A percentile compares a stretch with the other conserved stretches of the same genome.
phyloP scores from a whole-genome alignment of 2,329 filamentous ascomycete genomes.

The Hypocreales sp. region DNA sequence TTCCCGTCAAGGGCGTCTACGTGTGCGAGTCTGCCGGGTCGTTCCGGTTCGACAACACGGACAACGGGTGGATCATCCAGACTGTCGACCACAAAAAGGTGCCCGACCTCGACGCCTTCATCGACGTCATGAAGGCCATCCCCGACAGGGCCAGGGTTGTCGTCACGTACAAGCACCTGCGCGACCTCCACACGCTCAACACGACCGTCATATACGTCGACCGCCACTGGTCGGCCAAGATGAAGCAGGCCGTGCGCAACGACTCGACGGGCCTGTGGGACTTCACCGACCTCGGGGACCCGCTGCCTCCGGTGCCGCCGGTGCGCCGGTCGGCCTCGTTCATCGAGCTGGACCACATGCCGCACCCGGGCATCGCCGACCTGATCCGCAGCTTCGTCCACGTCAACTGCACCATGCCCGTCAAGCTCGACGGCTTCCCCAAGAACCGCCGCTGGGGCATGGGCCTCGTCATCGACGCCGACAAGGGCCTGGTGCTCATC shows the following conservation, averaged over 20 bases:
- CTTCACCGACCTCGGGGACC: slow-evolving; percentile 70
- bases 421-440: slow-evolving; percentile 96
- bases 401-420: slow-evolving; percentile 79
- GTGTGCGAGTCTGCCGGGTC: slow-evolving; percentile 91
- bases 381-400: slow-evolving; percentile 91
- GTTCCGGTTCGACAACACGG: slow-evolving; percentile 82
- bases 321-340: slow-evolving; percentile 72
- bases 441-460: slow-evolving; percentile 90
- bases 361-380: slow-evolving; percentile 79
- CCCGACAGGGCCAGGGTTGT: slow-evolving; percentile 75
- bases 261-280: slow-evolving; percentile 88
- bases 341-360: slow-evolving; percentile 78
- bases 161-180: slow-evolving; percentile 87
- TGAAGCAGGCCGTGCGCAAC: slow-evolving; percentile 84
- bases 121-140: slow-evolving; percentile 78
- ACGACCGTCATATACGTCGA: slow-evolving; percentile 88
- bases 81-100: slow-evolving; percentile 86
- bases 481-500: slow-evolving; percentile 87
- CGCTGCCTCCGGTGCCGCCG: slow-evolving; percentile 59
- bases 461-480: slow-evolving; percentile 92
- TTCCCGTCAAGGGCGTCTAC: slow-evolving; percentile 82
- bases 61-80: slow-evolving; percentile 88
- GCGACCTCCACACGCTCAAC: slow-evolving; percentile 86
- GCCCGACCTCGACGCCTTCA: slow-evolving; percentile 73
- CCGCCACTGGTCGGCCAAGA: slow-evolving; percentile 89